Percentiles rank a stretch among this genome's conserved stretches.
These are phyloP conservation scores for Candida coquimbonensis DNA, from an alignment of 805 yeast species.

Conservation along the genomic window DNA sequence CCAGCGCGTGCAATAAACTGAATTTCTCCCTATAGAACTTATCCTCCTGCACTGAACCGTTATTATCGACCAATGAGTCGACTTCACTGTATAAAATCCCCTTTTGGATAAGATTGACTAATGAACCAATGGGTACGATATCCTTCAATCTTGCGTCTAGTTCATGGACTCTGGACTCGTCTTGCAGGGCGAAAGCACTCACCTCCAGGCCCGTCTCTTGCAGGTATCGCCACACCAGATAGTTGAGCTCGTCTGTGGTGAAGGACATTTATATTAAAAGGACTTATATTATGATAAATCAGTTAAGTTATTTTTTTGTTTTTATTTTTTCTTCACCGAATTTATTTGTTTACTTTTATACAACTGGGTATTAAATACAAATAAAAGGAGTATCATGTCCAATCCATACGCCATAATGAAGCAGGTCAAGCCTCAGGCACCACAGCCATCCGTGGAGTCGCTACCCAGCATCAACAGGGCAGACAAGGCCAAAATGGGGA, in stretches of 20 bases:
- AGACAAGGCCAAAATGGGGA: constrained; percentile 32
- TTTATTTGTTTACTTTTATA: neutral
- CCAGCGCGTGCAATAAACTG: constrained; percentile 49
- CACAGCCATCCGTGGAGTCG: constrained; percentile 15
- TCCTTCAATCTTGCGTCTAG: constrained; percentile 45
- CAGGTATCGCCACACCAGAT: constrained; percentile 85
- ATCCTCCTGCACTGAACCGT: constrained; percentile 25
- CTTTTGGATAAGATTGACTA: constrained; percentile 77
- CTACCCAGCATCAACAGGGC: constrained; percentile 29
- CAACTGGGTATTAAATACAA: neutral
- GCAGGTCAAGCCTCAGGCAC: constrained; percentile 5
- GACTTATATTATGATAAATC: too few species aligned
- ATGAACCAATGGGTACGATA: constrained; percentile 66
- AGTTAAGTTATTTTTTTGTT: too few species aligned
- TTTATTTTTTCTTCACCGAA: neutral
- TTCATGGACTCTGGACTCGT: constrained; percentile 50
- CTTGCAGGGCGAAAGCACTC: constrained; percentile 73
- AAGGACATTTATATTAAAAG: constrained; percentile 61
- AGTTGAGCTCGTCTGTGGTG: constrained; percentile 78
- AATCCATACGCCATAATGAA: constrained; percentile 14
- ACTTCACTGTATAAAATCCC: constrained; percentile 76
- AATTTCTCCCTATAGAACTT: constrained; percentile 26
- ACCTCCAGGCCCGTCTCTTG: constrained; percentile 78
- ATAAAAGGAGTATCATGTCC: neutral
- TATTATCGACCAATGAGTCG: constrained; percentile 44